phyloP scores from a whole-genome alignment of 2,329 filamentous ascomycete species.

The Neofusicoccum sp. region DNA sequence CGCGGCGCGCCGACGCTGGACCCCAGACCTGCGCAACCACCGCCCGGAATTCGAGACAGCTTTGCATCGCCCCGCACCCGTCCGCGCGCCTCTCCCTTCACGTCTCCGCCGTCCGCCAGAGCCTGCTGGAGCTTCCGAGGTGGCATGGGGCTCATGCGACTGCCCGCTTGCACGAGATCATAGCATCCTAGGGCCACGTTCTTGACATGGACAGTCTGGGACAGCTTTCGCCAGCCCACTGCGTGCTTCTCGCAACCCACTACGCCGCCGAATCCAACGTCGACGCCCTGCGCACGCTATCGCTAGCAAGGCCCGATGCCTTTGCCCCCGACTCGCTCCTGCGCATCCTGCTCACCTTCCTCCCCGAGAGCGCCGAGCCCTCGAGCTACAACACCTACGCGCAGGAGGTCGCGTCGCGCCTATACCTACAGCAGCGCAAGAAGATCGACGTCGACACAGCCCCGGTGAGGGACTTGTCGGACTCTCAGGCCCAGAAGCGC shows the following conservation, averaged over 20 bases:
- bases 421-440: conserved; percentile 43
- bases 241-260: conserved; percentile 70
- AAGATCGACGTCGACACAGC: conserved; percentile 51
- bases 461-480: conserved; percentile 57
- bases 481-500: conserved; percentile 63
- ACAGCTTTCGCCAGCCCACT: conserved; percentile 61
- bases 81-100: not conserved
- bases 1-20: not conserved
- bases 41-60: not conserved
- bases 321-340: conserved; percentile 65
- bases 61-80: not conserved
- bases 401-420: conserved; percentile 53
- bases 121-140: not conserved
- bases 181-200: conserved; percentile 3
- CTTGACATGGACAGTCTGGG: not conserved
- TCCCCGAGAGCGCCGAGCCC: conserved; percentile 69
- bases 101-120: not conserved
- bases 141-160: not conserved
- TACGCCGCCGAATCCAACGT: conserved; percentile 66
- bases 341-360: conserved; percentile 71
- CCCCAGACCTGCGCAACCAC: not conserved
- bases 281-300: conserved; percentile 59
- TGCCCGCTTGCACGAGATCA: not conserved
- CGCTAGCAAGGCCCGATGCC: conserved; percentile 55
- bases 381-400: conserved; percentile 62